phyloP scores from a whole-genome alignment of 768 basidiomycete genomes.

The Calocera viscosa region DNA sequence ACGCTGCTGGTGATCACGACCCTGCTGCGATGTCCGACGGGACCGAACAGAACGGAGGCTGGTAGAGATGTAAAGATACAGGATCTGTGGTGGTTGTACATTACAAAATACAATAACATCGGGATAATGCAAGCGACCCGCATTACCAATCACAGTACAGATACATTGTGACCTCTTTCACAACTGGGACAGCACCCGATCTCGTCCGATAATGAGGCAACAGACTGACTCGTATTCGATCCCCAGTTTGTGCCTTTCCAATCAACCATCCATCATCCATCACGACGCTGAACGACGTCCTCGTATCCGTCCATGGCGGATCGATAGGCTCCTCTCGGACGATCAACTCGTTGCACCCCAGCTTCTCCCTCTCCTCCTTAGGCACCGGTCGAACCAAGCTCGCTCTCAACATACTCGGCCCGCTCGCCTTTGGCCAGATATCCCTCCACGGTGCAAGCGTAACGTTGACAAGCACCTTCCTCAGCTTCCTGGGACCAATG shows the following conservation, averaged over 20 bases:
- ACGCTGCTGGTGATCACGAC: constrained; percentile 3
- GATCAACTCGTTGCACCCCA: neutral
- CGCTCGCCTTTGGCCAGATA: neutral
- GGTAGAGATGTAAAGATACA: neutral
- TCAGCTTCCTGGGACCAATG: neutral
- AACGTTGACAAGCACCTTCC: neutral
- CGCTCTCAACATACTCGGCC: neutral
- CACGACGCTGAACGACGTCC: neutral
- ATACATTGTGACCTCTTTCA: neutral
- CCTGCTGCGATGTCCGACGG: neutral
- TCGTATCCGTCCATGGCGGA: neutral
- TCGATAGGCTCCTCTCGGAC: neutral
- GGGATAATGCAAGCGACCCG: neutral
- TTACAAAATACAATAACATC: constrained; percentile 2
- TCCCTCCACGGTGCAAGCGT: neutral
- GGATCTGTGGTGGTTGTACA: constrained; percentile 9
- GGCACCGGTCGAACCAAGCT: neutral
- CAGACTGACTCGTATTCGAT: constrained; percentile 1
- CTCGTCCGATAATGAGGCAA: neutral
- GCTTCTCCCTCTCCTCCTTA: neutral
- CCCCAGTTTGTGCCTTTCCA: neutral
- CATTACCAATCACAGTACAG: neutral
- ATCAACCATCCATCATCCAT: neutral
- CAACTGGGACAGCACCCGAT: neutral
- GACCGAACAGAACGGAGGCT: neutral